Base-by-base conservation (phyloP, 805 yeast species). In the Zygosaccharomyces bisporus region DNA sequence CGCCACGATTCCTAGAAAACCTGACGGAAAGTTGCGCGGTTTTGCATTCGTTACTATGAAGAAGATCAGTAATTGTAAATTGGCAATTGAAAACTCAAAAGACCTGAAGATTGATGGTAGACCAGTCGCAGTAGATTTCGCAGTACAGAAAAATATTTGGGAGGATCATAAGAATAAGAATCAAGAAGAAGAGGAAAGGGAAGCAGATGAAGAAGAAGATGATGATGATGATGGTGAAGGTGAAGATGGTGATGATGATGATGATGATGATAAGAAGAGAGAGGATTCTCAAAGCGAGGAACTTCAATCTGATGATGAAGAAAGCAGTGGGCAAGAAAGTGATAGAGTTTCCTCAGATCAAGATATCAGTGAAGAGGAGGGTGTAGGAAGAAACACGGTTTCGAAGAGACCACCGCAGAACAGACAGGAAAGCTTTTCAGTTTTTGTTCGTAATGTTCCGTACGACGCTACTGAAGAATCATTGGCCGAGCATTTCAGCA, bases 11-110 rank as follows among this genome's bases (percentile, higher is more conserved):
- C 99, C 99, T 37, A 79, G 86, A 57, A 87, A 86, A 59, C 74
- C 77, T 38, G 95, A 88, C 39, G 96, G 96, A 12, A 81, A 78
- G 62, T 85, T 93, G 93, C 71, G 83, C 48, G 99, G 99, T 8
- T 93, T 91, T 75, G 99, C 89, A 0, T 93, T 93, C 64, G 89
- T 93, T 7, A 84, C 93, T 0, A 85, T 93, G 95, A 80, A 80
- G 58, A 86, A 83, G 57, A 73, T 80, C 50, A 68, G 77, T 21
- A 79, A 83, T 50, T 98, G 99, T 39, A 82, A 79, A 54, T 73
- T 70, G 45, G 98, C 96, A 1, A 80, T 90, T 27, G 86, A 86
- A 55, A 88, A 76, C 25, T 72, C 81, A 17, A 75, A 72, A 41
- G 95, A 85, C 6, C 67, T 90, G 60, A 80, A 86, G 64, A 86